Evolutionary conservation across 352 stramenopile species (phyloP).

Genomic region (Globisporangium splendens): DNA sequence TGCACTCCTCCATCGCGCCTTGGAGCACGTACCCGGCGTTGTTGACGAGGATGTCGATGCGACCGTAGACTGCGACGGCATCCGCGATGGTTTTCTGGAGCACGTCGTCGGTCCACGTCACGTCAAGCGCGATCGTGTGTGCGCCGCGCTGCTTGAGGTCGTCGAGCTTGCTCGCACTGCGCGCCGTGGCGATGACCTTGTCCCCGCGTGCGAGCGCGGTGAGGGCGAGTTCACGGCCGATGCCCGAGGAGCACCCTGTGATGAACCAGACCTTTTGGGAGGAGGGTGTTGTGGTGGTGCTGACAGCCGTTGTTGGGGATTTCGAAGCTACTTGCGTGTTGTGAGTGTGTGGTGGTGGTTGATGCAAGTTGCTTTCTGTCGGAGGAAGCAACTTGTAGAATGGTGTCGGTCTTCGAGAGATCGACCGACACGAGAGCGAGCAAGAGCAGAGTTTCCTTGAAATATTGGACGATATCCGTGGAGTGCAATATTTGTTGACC

Average conservation of each 20-base stretch:
- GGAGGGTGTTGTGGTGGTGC: not conserved
- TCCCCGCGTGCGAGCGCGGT: conserved; percentile 26
- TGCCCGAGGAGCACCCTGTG: conserved; percentile 18
- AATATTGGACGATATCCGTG: no score
- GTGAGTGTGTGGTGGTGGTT: no score
- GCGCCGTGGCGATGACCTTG: conserved; percentile 33
- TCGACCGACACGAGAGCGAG: no score
- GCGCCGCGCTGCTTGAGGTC: no score
- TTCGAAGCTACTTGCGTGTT: no score
- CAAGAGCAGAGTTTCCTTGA: no score
- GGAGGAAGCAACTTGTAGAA: no score
- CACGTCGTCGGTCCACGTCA: conserved; percentile 24
- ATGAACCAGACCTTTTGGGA: conserved; percentile 6
- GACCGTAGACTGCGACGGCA: conserved; percentile 21
- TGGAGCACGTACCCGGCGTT: conserved; percentile 34
- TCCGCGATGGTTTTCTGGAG: conserved; percentile 18
- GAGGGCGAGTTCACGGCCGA: conserved; percentile 20
- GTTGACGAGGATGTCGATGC: conserved; percentile 39
- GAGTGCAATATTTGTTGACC: no score
- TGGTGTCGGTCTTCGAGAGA: no score
- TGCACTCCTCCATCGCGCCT: conserved; percentile 39
- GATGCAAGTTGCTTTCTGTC: no score
- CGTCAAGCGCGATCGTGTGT: conserved; percentile 29
- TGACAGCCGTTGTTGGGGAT: no score
- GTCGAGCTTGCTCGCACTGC: conserved; percentile 19